Evolutionary conservation across 2,329 filamentous ascomycete genomes (phyloP), one percentile per base, ranked within the genome.

Genomic region (Pseudogymnoascus sp.): DNA sequence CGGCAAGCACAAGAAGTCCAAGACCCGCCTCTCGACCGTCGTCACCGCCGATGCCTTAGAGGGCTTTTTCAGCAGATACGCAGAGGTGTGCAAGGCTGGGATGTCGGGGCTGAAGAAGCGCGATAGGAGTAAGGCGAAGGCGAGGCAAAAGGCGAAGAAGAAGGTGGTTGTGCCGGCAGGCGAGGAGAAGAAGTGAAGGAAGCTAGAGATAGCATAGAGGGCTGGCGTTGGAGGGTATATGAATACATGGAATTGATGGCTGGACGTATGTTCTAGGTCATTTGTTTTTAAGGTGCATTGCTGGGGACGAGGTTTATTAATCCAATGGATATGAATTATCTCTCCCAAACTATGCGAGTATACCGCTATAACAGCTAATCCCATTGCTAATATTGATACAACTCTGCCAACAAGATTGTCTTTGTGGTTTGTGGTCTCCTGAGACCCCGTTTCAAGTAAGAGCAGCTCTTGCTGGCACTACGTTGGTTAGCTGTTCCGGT

Each of bases 31-130:
- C 25, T 90, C 90, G 2, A 97, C 94, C 0, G 74, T 96, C 0
- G 91, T 97, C 0, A 81, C 88, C 61, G 84, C 88, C 0, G 83
- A 87, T 62, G 84, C 88, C 4, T 73, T 97, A 9, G 91, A 95
- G 60, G 77, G 74, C 0, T 99, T 99, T 71, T 99, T 91, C 73
- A 77, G 79, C 30, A 81, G 84, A 59, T 99, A 97, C 76, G 92
- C 91, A 20, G 94, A 97, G 67, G 81, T 91, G 2, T 97, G 92
- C 76, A 97, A 96, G 78, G 78, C 81, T 0, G 91, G 91, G 5
- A 97, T 97, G 91, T 81, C 83, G 57, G 86, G 87, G 6, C 72
- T 99, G 75, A 97, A 96, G 83, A 96, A 96, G 72, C 82, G 94
- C 67, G 93, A 97, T 76, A 83, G 91, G 70, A 96, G 88, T 74